These are phyloP conservation scores for Ceratocystis albifundus DNA, from an alignment of 2,329 filamentous ascomycete genomes.

Conservation along the genomic window DNA sequence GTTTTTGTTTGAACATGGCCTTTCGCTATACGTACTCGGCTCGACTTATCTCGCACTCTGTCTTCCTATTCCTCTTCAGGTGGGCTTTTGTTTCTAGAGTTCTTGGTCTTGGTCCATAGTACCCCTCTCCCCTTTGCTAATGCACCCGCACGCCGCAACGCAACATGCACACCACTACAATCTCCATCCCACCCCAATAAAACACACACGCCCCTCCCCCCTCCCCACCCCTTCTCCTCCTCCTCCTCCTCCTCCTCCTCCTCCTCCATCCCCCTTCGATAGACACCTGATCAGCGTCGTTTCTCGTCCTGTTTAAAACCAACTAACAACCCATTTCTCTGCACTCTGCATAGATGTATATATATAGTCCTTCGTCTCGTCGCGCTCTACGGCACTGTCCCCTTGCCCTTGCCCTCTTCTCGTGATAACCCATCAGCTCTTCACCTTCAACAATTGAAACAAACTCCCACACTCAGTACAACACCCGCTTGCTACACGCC, in stretches of 20 bases:
- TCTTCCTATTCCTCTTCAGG: not conserved
- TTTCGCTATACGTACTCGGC: not conserved
- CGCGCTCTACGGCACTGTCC: not conserved
- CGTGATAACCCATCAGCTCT: not conserved
- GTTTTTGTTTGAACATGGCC: not conserved
- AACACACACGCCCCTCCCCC: not conserved
- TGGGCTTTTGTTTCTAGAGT: not conserved
- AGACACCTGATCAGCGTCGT: constrained; percentile 11
- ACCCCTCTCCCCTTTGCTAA: not conserved
- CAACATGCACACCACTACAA: not conserved
- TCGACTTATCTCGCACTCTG: constrained; percentile 7
- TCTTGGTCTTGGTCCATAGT: not conserved
- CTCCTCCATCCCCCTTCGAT: not conserved
- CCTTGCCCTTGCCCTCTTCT: not conserved
- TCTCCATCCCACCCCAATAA: not conserved
- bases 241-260: no score
- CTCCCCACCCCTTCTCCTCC: no score
- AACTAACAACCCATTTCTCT: not conserved
- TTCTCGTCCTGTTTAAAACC: constrained; percentile 7
- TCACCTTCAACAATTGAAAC: not conserved
- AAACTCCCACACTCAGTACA: not conserved
- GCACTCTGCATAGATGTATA: not conserved
- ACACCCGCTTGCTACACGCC: not conserved
- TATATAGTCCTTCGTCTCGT: not conserved
- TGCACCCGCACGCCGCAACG: not conserved